phyloP scores from a whole-genome alignment of 2,329 filamentous ascomycete genomes.

The Orbilia oligospora region DNA sequence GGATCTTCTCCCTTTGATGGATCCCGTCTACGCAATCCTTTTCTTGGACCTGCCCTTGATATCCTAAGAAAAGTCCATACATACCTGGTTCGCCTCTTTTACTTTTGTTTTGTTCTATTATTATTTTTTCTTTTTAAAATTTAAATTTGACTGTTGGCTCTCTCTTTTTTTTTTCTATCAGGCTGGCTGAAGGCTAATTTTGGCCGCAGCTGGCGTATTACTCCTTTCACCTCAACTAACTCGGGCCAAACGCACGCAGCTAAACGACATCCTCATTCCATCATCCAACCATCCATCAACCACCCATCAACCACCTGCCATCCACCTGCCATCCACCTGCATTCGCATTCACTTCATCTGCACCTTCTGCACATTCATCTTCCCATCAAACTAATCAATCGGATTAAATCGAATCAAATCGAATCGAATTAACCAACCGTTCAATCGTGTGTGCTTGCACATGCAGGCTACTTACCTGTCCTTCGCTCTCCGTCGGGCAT shows the following conservation, averaged over 20 bases:
- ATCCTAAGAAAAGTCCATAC: background rate
- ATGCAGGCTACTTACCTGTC: slow-evolving; percentile 2
- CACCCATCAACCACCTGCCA: no score
- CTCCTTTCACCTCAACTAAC: background rate
- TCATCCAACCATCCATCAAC: no score
- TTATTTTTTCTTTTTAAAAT: background rate
- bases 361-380: background rate
- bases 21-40: slow-evolving; percentile 8
- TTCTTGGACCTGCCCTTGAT: background rate
- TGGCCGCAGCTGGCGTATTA: slow-evolving; percentile 41
- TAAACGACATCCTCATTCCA: slow-evolving; percentile 4
- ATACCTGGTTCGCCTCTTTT: background rate
- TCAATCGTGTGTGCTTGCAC: background rate
- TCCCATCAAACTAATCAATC: background rate
- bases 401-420: no score
- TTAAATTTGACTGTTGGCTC: slow-evolving; percentile 6
- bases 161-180: background rate
- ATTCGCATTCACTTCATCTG: slow-evolving; percentile 10
- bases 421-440: background rate
- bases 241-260: no score
- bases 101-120: no score
- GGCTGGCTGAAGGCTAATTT: slow-evolving; percentile 44
- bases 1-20: background rate
- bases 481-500: slow-evolving; percentile 35
- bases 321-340: background rate